These are phyloP conservation scores for Canavalia gladiata DNA, from an alignment of 306 rosid genomes.

Conservation along the genomic window DNA sequence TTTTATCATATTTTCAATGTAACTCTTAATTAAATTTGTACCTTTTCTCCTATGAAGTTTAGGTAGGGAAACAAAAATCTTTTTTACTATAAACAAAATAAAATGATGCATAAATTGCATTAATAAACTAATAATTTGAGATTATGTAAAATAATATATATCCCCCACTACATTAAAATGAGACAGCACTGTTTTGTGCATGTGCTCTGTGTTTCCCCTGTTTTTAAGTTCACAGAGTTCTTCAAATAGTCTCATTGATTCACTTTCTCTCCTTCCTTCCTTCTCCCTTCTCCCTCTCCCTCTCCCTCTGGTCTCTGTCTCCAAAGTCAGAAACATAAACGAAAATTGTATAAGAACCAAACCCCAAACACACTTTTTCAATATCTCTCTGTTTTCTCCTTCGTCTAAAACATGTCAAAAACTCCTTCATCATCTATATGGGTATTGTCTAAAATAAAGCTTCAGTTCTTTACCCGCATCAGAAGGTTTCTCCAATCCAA, in stretches of 20 bases:
- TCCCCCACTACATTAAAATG: slow-evolving; percentile 41
- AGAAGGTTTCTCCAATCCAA: slow-evolving; percentile 72
- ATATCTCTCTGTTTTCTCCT: slow-evolving; percentile 17
- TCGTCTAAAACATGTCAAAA: slow-evolving; percentile 56
- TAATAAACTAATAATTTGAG: slow-evolving; percentile 25
- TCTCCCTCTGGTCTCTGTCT: slow-evolving; percentile 38
- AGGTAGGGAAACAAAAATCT: slow-evolving; percentile 4
- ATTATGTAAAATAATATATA: slow-evolving; percentile 38
- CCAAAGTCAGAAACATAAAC: slow-evolving; percentile 46
- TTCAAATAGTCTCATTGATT: slow-evolving; percentile 37
- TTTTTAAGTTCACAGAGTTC: slow-evolving; percentile 44
- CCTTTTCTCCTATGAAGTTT: slow-evolving; percentile 2
- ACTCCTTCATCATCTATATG: slow-evolving; percentile 70
- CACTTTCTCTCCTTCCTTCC: slow-evolving; percentile 38
- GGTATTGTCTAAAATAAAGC: slow-evolving; percentile 70
- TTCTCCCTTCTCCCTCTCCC: slow-evolving; percentile 32
- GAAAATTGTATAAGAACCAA: slow-evolving; percentile 37
- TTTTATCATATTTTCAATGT: no score
- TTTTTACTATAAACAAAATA: background rate
- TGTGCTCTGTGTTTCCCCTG: slow-evolving; percentile 61
- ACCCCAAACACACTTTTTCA: slow-evolving; percentile 45
- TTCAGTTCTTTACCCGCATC: slow-evolving; percentile 75
- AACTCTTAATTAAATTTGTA: background rate
- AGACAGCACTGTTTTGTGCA: slow-evolving; percentile 52
- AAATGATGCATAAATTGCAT: slow-evolving; percentile 11